Conservation (phyloP, 164 flowering plant species). For the Warburgia ugandensis region DNA sequence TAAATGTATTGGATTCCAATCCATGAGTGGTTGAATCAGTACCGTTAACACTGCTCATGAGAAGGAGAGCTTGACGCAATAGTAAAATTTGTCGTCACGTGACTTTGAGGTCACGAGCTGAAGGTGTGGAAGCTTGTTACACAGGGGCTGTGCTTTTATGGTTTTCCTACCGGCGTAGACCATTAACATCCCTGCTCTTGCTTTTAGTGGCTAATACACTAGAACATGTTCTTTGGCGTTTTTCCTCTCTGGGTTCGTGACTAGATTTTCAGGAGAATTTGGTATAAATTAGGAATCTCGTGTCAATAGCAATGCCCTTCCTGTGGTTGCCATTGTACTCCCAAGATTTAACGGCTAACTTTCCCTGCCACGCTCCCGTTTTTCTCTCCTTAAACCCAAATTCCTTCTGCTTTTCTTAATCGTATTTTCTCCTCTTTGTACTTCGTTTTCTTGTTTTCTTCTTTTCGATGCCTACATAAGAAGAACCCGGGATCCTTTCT, state of each 20-base stretch:
- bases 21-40: too few species aligned
- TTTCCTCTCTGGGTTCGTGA: background rate
- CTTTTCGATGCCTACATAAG: background rate
- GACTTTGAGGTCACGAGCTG: too few species aligned
- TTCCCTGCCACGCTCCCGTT: background rate
- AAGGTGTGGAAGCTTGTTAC: too few species aligned
- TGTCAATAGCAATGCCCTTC: background rate
- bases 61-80: too few species aligned
- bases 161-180: too few species aligned
- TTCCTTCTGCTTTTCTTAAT: background rate
- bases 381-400: background rate
- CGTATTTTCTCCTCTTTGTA: background rate
- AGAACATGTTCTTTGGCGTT: background rate
- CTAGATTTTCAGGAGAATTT: background rate
- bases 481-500: conserved; percentile 11
- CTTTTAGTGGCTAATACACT: too few species aligned
- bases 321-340: conserved; percentile 3
- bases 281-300: background rate
- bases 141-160: too few species aligned
- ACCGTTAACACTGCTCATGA: too few species aligned
- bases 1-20: too few species aligned
- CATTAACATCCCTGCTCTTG: too few species aligned
- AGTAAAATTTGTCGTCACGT: too few species aligned
- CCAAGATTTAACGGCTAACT: background rate
- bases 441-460: background rate